These are phyloP conservation scores for Coniochaeta prunicola DNA, from an alignment of 2,329 filamentous ascomycete genomes.

Conservation along the genomic window DNA sequence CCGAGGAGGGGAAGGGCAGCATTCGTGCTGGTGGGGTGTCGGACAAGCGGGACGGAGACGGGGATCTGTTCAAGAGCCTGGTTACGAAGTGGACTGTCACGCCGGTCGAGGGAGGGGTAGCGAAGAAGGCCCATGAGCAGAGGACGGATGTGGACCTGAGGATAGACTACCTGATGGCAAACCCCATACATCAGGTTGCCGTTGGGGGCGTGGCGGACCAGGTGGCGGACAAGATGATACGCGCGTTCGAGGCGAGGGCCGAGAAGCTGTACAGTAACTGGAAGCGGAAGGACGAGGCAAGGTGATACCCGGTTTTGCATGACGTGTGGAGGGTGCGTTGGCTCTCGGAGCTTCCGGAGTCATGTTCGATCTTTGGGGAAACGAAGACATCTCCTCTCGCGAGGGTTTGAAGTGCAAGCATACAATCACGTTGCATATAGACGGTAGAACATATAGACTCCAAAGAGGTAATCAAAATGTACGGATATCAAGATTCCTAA, in stretches of 20 bases:
- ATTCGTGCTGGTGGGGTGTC: conserved; percentile 6
- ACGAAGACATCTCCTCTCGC: not conserved
- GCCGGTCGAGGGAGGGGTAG: conserved; percentile 17
- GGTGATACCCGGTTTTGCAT: not conserved
- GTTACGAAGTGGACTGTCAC: conserved; percentile 63
- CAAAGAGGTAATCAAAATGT: not conserved
- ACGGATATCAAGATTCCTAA: conserved; percentile 1
- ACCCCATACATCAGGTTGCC: conserved; percentile 78
- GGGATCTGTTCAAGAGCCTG: conserved; percentile 56
- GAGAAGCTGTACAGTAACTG: conserved; percentile 39
- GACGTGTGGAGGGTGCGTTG: not conserved
- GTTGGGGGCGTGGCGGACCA: conserved; percentile 77
- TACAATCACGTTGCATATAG: not conserved
- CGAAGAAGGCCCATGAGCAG: conserved; percentile 19
- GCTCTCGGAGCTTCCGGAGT: not conserved
- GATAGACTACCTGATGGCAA: conserved; percentile 79
- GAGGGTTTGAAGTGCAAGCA: not conserved
- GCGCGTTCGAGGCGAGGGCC: conserved; percentile 83
- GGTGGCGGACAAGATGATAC: conserved; percentile 82
- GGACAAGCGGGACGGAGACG: conserved; percentile 21
- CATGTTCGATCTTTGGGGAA: not conserved
- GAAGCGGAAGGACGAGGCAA: not conserved
- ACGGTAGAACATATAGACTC: not conserved
- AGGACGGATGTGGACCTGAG: conserved; percentile 65
- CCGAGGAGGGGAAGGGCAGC: conserved; percentile 1